Conservation (phyloP, 2,329 filamentous ascomycete genomes). For the Pseudogymnoascus sp. region DNA sequence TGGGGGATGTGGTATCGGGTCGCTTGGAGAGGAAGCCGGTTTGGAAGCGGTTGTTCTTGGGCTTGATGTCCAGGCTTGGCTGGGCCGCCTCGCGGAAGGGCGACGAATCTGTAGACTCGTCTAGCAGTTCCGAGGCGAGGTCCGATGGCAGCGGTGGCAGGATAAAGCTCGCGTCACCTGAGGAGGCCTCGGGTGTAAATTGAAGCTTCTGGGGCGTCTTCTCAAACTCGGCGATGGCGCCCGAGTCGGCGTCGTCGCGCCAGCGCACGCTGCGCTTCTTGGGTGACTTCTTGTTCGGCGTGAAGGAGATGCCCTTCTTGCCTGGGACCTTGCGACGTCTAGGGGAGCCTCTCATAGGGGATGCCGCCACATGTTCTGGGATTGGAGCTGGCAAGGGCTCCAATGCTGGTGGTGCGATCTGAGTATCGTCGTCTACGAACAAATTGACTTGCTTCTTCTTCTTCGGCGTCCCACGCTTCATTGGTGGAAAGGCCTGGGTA, state of each 20-base stretch:
- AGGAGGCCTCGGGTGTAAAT: slow-evolving; percentile 47
- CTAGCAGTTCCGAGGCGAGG: slow-evolving; percentile 32
- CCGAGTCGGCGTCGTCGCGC: slow-evolving; percentile 85
- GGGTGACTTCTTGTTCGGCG: slow-evolving; percentile 70
- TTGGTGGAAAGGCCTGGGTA: slow-evolving; percentile 62
- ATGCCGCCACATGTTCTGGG: slow-evolving; percentile 37
- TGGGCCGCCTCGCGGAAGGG: slow-evolving; percentile 51
- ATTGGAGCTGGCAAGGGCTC: slow-evolving; percentile 37
- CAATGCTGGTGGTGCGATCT: slow-evolving; percentile 20
- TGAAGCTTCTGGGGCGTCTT: slow-evolving; percentile 73
- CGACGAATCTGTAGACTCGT: slow-evolving; percentile 40
- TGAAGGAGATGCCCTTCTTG: slow-evolving; percentile 73
- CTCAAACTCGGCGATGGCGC: slow-evolving; percentile 81
- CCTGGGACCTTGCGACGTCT: slow-evolving; percentile 62
- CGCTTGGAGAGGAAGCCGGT: slow-evolving; percentile 75
- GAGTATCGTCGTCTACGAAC: slow-evolving; percentile 16
- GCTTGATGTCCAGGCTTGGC: slow-evolving; percentile 53
- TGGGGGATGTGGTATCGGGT: slow-evolving; percentile 49
- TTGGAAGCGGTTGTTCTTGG: slow-evolving; percentile 74
- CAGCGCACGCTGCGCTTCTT: slow-evolving; percentile 76
- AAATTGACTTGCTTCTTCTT: slow-evolving; percentile 50
- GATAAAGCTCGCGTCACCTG: slow-evolving; percentile 38
- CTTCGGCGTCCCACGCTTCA: slow-evolving; percentile 69
- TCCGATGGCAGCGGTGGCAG: slow-evolving; percentile 49
- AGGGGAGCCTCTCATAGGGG: slow-evolving; percentile 73